Evolutionary conservation across 1,284 basidiomycete genomes (phyloP), one percentile per base, ranked within the genome.

Genomic region (Leccinum griseonigrum): DNA sequence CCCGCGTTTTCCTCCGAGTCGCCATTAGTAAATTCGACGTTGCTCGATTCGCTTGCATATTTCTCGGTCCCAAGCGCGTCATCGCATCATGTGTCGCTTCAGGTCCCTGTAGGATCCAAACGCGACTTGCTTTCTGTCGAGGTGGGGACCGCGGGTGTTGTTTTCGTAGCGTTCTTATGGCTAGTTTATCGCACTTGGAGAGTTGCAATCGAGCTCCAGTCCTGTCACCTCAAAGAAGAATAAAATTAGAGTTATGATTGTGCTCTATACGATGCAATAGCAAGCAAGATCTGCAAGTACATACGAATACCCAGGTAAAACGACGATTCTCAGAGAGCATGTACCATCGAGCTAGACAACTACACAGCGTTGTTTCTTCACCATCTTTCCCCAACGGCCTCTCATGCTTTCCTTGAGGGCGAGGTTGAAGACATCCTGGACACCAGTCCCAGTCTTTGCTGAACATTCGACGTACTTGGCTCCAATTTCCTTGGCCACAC

Each of bases 381-480:
- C 83, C 68, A 85, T 87, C 78, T 88, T 90, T 51, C 86, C 84
- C 86, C 90, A 88, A 63, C 83, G 79, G 18, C 87, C 83, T 67
- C 83, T 87, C 85, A 96, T 84, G 70, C 94, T 93, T 80, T 97
- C 94, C 74, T 86, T 86, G 59, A 98, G 79, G 5, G 97, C 97
- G 9, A 92, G 85, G 63, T 91, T 86, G 76, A 99, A 99, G 53
- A 99, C 96, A 60, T 97, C 94, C 64, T 91, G 87, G 34, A 99
- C 95, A 46, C 95, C 95, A 31, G 82, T 81, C 14, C 94, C 92
- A 26, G 90, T 89, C 82, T 97, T 97, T 54, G 97, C 94, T 22
- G 91, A 94, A 77, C 97, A 99, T 77, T 99, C 96, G 66, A 93
- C 81, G 75, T 98, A 98, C 74, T 86, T 89, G n/a, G 97, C 96